Conservation (phyloP, 2,329 filamentous ascomycete species). For the Pseudogymnoascus sp. region DNA sequence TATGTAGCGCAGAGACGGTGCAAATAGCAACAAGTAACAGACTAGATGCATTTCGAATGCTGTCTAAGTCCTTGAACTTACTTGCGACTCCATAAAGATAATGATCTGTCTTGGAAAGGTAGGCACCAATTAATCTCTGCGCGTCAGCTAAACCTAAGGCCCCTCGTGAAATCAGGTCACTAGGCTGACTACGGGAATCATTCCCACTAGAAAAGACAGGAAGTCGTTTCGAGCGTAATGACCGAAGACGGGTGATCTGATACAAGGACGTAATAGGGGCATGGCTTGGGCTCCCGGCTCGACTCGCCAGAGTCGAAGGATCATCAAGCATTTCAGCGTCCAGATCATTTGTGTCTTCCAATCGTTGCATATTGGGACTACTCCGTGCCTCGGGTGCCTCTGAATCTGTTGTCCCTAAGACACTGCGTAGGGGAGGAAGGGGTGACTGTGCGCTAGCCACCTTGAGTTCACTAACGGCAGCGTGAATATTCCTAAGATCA, state of each 20-base stretch:
- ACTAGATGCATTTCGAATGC: constrained; percentile 45
- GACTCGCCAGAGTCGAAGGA: not conserved
- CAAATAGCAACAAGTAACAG: constrained; percentile 47
- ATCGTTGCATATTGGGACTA: not conserved
- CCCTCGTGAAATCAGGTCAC: constrained; percentile 44
- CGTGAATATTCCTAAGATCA: not conserved
- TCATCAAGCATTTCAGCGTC: not conserved
- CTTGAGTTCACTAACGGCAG: not conserved
- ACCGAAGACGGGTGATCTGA: constrained; percentile 38
- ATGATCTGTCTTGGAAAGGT: constrained; percentile 37
- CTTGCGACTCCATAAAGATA: constrained; percentile 42
- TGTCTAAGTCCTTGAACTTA: constrained; percentile 37
- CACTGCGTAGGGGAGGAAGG: not conserved
- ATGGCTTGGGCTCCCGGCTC: constrained; percentile 20
- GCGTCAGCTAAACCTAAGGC: constrained; percentile 36
- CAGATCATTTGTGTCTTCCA: not conserved
- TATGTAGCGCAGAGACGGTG: constrained; percentile 50
- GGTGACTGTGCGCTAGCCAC: not conserved
- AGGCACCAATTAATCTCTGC: constrained; percentile 33
- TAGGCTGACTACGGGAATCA: not conserved
- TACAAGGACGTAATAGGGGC: constrained; percentile 40
- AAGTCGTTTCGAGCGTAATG: constrained; percentile 21
- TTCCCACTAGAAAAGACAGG: not conserved
- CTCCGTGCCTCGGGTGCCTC: not conserved
- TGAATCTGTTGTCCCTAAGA: not conserved